Conservation (phyloP, 768 basidiomycete genomes). For the Cystobasidium onofrii region DNA sequence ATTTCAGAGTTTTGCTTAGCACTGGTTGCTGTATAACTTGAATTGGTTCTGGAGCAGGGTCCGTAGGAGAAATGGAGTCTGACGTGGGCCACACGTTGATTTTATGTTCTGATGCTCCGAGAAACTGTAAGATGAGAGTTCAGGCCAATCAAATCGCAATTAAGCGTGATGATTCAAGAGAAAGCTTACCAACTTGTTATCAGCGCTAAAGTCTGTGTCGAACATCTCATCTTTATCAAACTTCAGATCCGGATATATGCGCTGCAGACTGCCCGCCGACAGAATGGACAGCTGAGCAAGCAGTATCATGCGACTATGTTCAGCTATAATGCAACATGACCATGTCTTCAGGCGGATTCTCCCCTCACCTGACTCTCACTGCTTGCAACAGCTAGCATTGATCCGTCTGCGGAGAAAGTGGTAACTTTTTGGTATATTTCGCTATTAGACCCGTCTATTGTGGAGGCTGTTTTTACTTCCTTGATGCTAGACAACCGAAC, state of each 20-base stretch:
- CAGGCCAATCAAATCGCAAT: background rate
- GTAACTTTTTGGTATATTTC: conserved; percentile 92
- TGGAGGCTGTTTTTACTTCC: conserved; percentile 54
- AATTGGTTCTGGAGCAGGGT: conserved; percentile 25
- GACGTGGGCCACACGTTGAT: conserved; percentile 35
- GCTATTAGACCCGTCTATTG: conserved; percentile 55
- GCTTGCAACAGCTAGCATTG: conserved; percentile 25
- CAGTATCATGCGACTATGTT: conserved; percentile 19
- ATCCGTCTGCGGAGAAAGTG: conserved; percentile 61
- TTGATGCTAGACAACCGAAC: conserved; percentile 59
- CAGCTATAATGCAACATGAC: no score
- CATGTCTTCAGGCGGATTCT: no score
- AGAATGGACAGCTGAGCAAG: conserved; percentile 57
- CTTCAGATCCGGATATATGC: conserved; percentile 50
- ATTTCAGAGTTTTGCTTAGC: conserved; percentile 34
- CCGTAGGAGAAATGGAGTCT: background rate
- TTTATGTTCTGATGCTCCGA: conserved; percentile 35
- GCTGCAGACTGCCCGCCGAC: conserved; percentile 54
- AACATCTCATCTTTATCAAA: conserved; percentile 71
- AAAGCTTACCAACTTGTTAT: conserved; percentile 50
- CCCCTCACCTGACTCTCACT: conserved; percentile 43
- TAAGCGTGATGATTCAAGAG: background rate
- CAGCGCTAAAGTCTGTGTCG: conserved; percentile 67
- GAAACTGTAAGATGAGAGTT: conserved; percentile 19
- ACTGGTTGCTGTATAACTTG: conserved; percentile 40